Percentiles rank a stretch among this genome's conserved stretches.
Evolutionary conservation across 202 grass and related monocot genomes (phyloP).

Genomic region (Eragrostis tef): DNA sequence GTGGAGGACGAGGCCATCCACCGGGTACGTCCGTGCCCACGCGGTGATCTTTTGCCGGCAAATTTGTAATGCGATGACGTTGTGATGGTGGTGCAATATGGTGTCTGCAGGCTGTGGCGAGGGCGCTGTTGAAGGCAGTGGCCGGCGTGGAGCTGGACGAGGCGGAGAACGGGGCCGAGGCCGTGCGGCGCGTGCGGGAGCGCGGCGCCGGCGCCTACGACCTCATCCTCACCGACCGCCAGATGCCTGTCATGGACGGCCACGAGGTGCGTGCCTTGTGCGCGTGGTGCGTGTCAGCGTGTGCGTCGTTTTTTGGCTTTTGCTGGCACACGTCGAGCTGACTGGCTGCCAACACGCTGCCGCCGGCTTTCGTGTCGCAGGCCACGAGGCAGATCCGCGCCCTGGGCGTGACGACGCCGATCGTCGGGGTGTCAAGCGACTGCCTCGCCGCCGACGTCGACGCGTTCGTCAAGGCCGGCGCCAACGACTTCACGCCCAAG

Average conservation of each 20-base stretch:
- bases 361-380: background rate
- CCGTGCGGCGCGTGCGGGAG: conserved; percentile 50
- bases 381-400: conserved; percentile 52
- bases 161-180: conserved; percentile 46
- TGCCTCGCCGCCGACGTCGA: background rate
- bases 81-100: too few relatives aligned
- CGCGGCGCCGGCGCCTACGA: conserved; percentile 31
- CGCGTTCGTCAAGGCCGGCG: background rate
- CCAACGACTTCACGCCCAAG: background rate
- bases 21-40: conserved; percentile 17
- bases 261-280: conserved; percentile 44
- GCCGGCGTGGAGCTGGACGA: conserved; percentile 29
- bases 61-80: background rate
- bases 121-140: conserved; percentile 36
- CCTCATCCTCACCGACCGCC: conserved; percentile 56
- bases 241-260: conserved; percentile 62
- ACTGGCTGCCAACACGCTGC: background rate
- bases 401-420: conserved; percentile 51
- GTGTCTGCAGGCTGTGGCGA: conserved; percentile 36
- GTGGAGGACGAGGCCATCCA: conserved; percentile 60
- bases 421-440: conserved; percentile 43
- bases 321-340: background rate
- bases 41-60: too few relatives aligned
- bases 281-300: background rate
- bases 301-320: too few relatives aligned